Evolutionary conservation across 495 filamentous ascomycete genomes (phyloP), one percentile per base, ranked within the genome.

Genomic region (Cryomyces minteri): DNA sequence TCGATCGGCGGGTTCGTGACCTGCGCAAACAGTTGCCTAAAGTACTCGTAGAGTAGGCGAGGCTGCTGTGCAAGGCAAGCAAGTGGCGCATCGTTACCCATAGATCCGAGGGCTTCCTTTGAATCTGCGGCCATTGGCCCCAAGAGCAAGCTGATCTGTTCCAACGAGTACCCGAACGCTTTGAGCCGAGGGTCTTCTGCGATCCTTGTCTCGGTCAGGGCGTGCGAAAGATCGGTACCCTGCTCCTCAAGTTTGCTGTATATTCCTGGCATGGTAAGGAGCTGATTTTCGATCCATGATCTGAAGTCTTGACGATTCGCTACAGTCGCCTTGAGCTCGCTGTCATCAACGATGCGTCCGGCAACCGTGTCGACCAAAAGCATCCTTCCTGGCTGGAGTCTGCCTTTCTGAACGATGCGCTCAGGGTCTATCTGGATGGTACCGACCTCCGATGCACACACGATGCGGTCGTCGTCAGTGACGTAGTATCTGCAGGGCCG

Each of bases 1-100:
- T 99, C 90, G 60, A 99, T 99, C 5, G 90, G 90, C 47, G 90
- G 90, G 59, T 99, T 99, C 33, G 90, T 99, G 62, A 99, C 90
- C 68, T 99, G 90, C 6, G 90, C 90, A 60, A 99, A 99, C 31
- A 99, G 79, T 67, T 99, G 85, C 31, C 92, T 79, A 79, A 96
- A 99, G 64, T 99, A 99, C 62, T 99, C 90, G 59, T 84, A 94
- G 37, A 96, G 75, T 45, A 96, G 70, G 54, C 88, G 85, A 45
- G 90, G 88, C 45, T 90, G 82, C 41, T 79, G 73, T 31, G 90
- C 81, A 51, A 99, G 72, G 62, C 88, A 95, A 30, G 90, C 90
- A 52, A 99, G 66, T 11, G 90, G 90, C 36, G 86, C 85, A 70
- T 99, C 90, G 60, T 99, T 99, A 53, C 90, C 90, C 90, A 99